Percentiles rank a stretch among this genome's conserved stretches.
These are phyloP conservation scores for Wickerhamiella siamensis DNA, from an alignment of 805 yeast genomes.

Conservation along the genomic window DNA sequence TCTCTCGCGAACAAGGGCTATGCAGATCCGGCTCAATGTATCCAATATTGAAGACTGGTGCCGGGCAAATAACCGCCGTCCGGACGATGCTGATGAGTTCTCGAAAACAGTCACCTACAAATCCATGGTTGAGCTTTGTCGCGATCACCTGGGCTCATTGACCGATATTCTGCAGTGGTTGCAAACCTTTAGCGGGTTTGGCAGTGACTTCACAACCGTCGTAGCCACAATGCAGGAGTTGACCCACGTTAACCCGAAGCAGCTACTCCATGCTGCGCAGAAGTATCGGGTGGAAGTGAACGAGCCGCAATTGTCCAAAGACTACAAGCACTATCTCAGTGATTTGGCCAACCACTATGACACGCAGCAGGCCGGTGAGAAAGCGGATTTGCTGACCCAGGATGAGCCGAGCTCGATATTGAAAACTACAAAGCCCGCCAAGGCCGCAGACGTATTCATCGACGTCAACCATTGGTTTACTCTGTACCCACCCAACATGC, in stretches of 20 bases:
- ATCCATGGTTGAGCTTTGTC: slow-evolving; percentile 50
- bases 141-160: slow-evolving; percentile 52
- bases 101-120: slow-evolving; percentile 29
- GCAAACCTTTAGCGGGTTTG: slow-evolving; percentile 65
- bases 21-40: slow-evolving; percentile 76
- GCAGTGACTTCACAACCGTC: slow-evolving; percentile 32
- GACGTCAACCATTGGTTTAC: slow-evolving; percentile 28
- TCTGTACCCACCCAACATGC: slow-evolving; percentile 53
- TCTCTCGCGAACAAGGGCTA: slow-evolving; percentile 67
- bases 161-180: slow-evolving; percentile 79
- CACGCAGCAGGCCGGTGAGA: slow-evolving; percentile 12
- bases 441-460: slow-evolving; percentile 17
- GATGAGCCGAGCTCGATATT: background rate
- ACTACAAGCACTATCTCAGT: slow-evolving; percentile 32
- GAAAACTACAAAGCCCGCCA: background rate
- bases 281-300: slow-evolving; percentile 74
- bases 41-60: slow-evolving; percentile 92
- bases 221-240: slow-evolving; percentile 39
- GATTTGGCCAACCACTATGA: slow-evolving; percentile 23
- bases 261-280: slow-evolving; percentile 54
- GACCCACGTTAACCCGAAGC: slow-evolving; percentile 51
- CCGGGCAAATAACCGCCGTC: slow-evolving; percentile 45
- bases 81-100: slow-evolving; percentile 24
- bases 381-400: slow-evolving; percentile 6
- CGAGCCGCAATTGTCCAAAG: slow-evolving; percentile 51